Base-by-base conservation (phyloP, 768 basidiomycete genomes). In the Termitomyces sp. region DNA sequence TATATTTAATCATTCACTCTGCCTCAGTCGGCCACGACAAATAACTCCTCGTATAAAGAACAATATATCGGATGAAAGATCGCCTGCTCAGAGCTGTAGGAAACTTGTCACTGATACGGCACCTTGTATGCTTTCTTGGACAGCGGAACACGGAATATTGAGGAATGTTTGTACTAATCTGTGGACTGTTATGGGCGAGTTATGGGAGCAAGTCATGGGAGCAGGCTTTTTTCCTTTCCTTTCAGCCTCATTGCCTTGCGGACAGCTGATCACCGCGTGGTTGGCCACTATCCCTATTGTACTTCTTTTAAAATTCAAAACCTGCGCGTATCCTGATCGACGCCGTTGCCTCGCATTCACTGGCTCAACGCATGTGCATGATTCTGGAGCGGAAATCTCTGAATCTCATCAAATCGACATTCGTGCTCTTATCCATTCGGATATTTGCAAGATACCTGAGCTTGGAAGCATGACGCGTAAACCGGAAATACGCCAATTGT, bases 271-370 rank as follows among this genome's bases (percentile, higher is more conserved):
- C 43, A 48, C 57, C 50, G 27, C 34, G 39, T 35, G 16, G 21
- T 52, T 30, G 47, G 16, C 35, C 41, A 54, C 43, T 39, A 45
- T 46, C 32, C 35, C 40, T 9, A 12, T 51, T 51, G 50, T 28
- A 51, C 50, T 61, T 57, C 55, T 61, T 61, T 53, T 39, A 34
- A 53, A 52, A 34, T 45, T 32, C 43, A 50, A 58, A 41, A 41
- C 17, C 47, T 56, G 44, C 52, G 42, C 23, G 16, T 51, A 59
- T 59, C 54, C 55, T 47, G 58, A 61, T 56, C 49, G 37, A 55
- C 50, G n/a, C 34, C 42, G 27, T 21, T 58, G 48, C 47, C 51
- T 53, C 56, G 68, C 70, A 68, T 66, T 65, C 14, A 32, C 30
- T 21, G 30, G 41, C 14, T 43, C 40, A 67, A 67, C 61, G 59